Conservation (phyloP, 192 early-diverging fungal genomes). For the Diversispora epigaea region DNA sequence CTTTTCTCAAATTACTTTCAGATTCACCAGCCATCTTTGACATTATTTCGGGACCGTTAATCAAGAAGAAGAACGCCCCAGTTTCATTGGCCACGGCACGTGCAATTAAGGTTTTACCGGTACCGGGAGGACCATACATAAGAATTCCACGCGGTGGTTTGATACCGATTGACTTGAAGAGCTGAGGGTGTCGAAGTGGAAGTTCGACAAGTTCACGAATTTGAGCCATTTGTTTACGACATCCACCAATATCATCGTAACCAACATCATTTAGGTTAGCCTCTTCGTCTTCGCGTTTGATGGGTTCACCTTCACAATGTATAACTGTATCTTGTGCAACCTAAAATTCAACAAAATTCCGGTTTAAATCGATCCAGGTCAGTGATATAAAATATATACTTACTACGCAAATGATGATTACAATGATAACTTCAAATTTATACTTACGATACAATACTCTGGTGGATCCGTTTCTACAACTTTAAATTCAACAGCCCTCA, state of each 20-base stretch:
- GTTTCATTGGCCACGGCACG: slow-evolving; percentile 99
- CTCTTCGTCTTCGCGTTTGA: slow-evolving; percentile 99
- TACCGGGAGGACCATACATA: slow-evolving; percentile 98
- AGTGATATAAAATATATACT: neutral
- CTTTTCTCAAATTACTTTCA: slow-evolving; percentile 96
- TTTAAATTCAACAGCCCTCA: slow-evolving; percentile 99
- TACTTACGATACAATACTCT: slow-evolving; percentile 93
- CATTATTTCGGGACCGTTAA: slow-evolving; percentile 99
- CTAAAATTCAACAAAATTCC: slow-evolving; percentile 43
- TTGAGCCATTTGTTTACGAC: slow-evolving; percentile 98
- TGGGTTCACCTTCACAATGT: slow-evolving; percentile 97
- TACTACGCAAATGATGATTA: neutral
- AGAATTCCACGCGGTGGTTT: slow-evolving; percentile 98
- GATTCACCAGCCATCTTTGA: slow-evolving; percentile 99
- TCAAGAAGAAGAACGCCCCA: slow-evolving; percentile 98
- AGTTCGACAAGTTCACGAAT: slow-evolving; percentile 98
- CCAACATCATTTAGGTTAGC: slow-evolving; percentile 88
- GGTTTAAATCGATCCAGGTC: neutral
- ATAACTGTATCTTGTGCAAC: slow-evolving; percentile 97
- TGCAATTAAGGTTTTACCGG: slow-evolving; percentile 98
- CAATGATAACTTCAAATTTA: neutral
- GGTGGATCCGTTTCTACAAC: slow-evolving; percentile 93
- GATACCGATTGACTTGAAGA: slow-evolving; percentile 99
- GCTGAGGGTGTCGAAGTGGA: slow-evolving; percentile 95
- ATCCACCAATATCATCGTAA: slow-evolving; percentile 98